Conservation (phyloP, 495 filamentous ascomycete species). For the Penicillium soppii region DNA sequence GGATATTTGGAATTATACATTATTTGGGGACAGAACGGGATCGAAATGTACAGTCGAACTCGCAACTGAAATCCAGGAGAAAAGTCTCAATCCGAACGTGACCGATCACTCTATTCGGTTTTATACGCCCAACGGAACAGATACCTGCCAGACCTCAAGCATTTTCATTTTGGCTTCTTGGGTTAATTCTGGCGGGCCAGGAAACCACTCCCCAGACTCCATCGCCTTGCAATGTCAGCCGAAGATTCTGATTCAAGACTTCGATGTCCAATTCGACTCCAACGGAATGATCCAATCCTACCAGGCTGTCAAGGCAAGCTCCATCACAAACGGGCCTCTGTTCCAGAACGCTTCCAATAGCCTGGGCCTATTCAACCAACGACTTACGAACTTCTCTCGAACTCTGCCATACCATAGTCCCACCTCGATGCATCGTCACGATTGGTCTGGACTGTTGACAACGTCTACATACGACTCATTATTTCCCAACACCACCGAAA, state of each 20-base stretch:
- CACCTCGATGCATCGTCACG: background rate
- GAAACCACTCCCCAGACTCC: background rate
- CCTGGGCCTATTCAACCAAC: slow-evolving; percentile 11
- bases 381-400: background rate
- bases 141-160: slow-evolving; percentile 3
- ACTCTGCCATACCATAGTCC: background rate
- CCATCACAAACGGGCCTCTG: slow-evolving; percentile 8
- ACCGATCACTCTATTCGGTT: slow-evolving; percentile 8
- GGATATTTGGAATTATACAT: slow-evolving; percentile 9
- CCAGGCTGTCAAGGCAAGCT: slow-evolving; percentile 4
- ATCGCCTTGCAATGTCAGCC: slow-evolving; percentile 18
- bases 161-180: slow-evolving; percentile 12
- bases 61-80: background rate
- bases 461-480: background rate
- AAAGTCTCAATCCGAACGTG: background rate
- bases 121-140: slow-evolving; percentile 3
- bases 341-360: slow-evolving; percentile 16
- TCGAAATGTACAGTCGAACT: slow-evolving; percentile 9
- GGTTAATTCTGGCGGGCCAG: background rate
- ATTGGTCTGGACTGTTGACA: background rate
- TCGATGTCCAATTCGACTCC: slow-evolving; percentile 11
- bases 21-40: background rate
- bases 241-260: slow-evolving; percentile 12
- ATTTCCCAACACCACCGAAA: background rate
- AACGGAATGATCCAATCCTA: slow-evolving; percentile 8